Base-by-base conservation (phyloP, 1,139 yeast species). In the Sugiyamaella grinbergsii region DNA sequence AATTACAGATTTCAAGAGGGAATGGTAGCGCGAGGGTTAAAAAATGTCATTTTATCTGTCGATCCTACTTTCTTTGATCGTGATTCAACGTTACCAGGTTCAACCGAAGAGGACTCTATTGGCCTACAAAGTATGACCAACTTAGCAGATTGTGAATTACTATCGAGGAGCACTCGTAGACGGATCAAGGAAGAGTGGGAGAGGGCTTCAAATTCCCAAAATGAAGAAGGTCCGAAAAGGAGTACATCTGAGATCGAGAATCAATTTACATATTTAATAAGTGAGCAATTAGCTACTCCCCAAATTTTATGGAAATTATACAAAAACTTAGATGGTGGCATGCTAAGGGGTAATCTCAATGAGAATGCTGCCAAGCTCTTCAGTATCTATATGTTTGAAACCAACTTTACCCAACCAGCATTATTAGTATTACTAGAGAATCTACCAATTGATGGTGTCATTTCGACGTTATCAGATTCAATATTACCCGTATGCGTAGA, bases 41-140 rank as follows among this genome's bases (percentile, higher is more conserved):
- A 43, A 29, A 45, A 28, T 20, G 49, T 43, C 6, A 16, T 45
- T 26, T 20, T 45, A 8, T 29, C 49, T 13, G 5, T 37, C 8
- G 49, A 45, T 19, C 49, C 49, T 1, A 19, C 38, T 7, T 45
- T 45, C 19, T 45, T 45, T 19, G 49, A 45, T 11, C 36, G 31
- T 20, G 49, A 45, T 3, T 2, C 22, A 19, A 15, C 18, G 31
- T 10, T 11, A 18, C 16, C 23, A 28, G 18, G 19, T 4, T 19
- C 15, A n/a, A 28, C n/a, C 8, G 29, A 13, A n/a, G 5, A 3
- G 7, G 41, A 34, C 11, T 6, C 5, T 4, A 26, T n/a, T 38
- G 20, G 10, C 5, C 13, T 32, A 15, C 32, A 31, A 13, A 37
- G n/a, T 23, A 11, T 26, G 13, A 24, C 41, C 5, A 15, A 43